Evolutionary conservation across 2,329 filamentous ascomycete species (phyloP), one percentile per base, ranked within the genome.

Genomic region (Penicillium sp.): DNA sequence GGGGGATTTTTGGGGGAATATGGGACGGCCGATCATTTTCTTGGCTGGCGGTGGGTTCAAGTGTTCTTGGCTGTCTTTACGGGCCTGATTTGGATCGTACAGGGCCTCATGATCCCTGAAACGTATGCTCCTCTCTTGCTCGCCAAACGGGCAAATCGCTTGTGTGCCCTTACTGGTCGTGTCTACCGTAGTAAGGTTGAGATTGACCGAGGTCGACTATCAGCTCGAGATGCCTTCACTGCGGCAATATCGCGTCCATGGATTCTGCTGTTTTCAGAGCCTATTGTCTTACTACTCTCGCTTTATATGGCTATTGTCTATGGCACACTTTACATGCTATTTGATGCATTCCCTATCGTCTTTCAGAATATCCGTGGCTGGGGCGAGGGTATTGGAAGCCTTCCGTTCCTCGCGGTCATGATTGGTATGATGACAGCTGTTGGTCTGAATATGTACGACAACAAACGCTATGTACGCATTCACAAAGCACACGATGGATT

Each of bases 1-100:
- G 81, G 80, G 13, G 81, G 80, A 0, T 83, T 82, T 61, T 62
- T 81, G 0, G 76, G 71, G 1, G 72, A 76, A 67, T 72, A 72
- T 9, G 71, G 72, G 27, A 40, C 38, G 6, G n/a, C 38, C 18
- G 4, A 40, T 40, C 16, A 21, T 18, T 40, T 18, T 21, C 38
- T 40, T n/a, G 77, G 75, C 2, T 77, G 77, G 78, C 59, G 76
- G 60, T 78, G 77, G 77, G 70, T 79, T 18, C 66, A 74, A 51
- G 74, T 74, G 8, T 72, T 81, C 3, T 73, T 77, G 47, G 71
- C 68, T n/a, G 75, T 70, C 18, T 75, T 76, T 60, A 68, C 72
- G 21, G 78, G 77, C 54, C 67, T 75, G 1, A 71, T 78, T 31
- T 78, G 75, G 71, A 72, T 79, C 18, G 59, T 75, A 1, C 66